Percentiles rank a stretch among this genome's conserved stretches.
phyloP scores from a whole-genome alignment of 2,329 filamentous ascomycete genomes.

The Lasiodiplodia hormozganensis region DNA sequence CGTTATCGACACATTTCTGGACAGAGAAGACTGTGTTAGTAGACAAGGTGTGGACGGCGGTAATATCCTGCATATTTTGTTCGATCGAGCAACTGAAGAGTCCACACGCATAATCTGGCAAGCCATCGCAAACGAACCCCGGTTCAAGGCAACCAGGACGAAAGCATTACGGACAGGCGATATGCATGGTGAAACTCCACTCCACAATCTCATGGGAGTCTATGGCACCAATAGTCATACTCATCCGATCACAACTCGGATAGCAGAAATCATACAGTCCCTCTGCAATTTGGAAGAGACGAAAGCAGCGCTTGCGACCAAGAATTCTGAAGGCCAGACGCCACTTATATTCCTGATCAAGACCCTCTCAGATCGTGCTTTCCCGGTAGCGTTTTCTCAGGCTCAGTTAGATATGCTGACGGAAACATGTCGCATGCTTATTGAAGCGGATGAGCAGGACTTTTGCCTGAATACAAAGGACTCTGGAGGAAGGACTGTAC shows the following conservation, averaged over 20 bases:
- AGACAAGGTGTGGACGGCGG: background rate
- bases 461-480: background rate
- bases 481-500: background rate
- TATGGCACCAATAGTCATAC: no score
- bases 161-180: background rate
- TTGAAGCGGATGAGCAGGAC: background rate
- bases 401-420: background rate
- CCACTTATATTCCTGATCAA: background rate
- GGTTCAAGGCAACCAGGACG: background rate
- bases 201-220: background rate
- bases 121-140: background rate
- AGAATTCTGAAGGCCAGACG: background rate
- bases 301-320: background rate
- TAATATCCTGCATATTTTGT: background rate
- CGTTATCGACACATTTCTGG: background rate
- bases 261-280: background rate
- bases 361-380: fast-evolving
- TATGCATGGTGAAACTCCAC: background rate
- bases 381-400: no score
- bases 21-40: background rate
- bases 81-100: background rate
- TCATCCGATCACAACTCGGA: fast-evolving
- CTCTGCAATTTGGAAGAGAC: background rate
- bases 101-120: background rate
- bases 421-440: background rate